phyloP scores from a whole-genome alignment of 2,329 filamentous ascomycete genomes.

The Talaromyces sp. region DNA sequence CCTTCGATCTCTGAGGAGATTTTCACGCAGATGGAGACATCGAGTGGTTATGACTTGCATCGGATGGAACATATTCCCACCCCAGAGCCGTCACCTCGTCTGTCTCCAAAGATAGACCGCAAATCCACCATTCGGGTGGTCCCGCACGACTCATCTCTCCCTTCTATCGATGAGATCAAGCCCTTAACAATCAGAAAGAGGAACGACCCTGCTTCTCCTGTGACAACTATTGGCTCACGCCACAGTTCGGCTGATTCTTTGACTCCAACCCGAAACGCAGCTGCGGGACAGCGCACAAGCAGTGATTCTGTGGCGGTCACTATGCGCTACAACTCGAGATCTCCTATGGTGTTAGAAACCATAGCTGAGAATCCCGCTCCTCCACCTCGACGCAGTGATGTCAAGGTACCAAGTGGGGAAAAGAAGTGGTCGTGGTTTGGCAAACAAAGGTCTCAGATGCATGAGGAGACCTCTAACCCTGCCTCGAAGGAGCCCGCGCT shows the following conservation, averaged over 20 bases:
- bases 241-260: slow-evolving; percentile 12
- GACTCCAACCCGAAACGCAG: slow-evolving; percentile 9
- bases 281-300: slow-evolving; percentile 9
- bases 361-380: slow-evolving; percentile 37
- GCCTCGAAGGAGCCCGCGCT: slow-evolving; percentile 16
- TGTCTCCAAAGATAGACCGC: slow-evolving; percentile 15
- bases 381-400: slow-evolving; percentile 23
- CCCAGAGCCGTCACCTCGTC: slow-evolving; percentile 6
- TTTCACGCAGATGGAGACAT: slow-evolving; percentile 13
- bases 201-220: slow-evolving; percentile 16
- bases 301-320: slow-evolving; percentile 15
- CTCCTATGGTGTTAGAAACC: slow-evolving; percentile 32
- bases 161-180: slow-evolving; percentile 40
- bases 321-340: slow-evolving; percentile 20
- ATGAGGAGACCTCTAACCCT: slow-evolving; percentile 14
- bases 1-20: slow-evolving; percentile 50
- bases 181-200: slow-evolving; percentile 54
- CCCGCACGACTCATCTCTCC: slow-evolving; percentile 43
- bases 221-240: slow-evolving; percentile 9
- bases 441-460: slow-evolving; percentile 26
- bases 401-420: slow-evolving; percentile 19
- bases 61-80: slow-evolving; percentile 6
- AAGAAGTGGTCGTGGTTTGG: slow-evolving; percentile 45
- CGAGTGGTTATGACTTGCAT: slow-evolving; percentile 11
- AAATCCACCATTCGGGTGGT: slow-evolving; percentile 54